Conservation (phyloP, 2,329 filamentous ascomycete species). For the Phaeomoniella chlamydospora region DNA sequence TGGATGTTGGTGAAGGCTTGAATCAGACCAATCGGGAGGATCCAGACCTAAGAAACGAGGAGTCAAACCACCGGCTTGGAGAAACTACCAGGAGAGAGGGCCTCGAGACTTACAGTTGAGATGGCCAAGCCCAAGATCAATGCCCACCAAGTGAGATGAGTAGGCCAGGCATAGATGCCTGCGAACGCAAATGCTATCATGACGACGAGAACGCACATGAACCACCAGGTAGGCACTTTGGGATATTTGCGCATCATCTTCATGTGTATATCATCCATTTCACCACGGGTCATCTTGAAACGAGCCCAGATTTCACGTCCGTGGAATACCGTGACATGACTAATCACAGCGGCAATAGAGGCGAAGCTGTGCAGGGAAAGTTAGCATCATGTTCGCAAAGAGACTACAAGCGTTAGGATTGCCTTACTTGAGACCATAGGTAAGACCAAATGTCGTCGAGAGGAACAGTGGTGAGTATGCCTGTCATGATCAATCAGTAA, state of each 20-base stretch:
- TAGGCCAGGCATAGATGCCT: constrained; percentile 18
- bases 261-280: constrained; percentile 23
- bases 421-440: constrained; percentile 49
- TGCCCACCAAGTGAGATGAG: constrained; percentile 29
- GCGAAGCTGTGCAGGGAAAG: constrained; percentile 35
- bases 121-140: constrained; percentile 29
- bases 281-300: constrained; percentile 16
- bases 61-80: no score
- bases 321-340: constrained; percentile 22
- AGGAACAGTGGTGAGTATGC: constrained; percentile 42
- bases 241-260: constrained; percentile 26
- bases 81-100: no score
- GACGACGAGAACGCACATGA: constrained; percentile 32
- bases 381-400: background rate
- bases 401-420: no score
- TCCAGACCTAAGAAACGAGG: constrained; percentile 29
- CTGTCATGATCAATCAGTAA: constrained; percentile 13
- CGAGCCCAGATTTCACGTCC: constrained; percentile 20
- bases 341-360: constrained; percentile 40
- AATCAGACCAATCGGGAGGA: constrained; percentile 33
- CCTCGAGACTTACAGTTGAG: constrained; percentile 14
- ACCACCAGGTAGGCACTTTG: constrained; percentile 32
- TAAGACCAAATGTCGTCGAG: constrained; percentile 56
- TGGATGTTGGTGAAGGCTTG: constrained; percentile 32
- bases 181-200: constrained; percentile 45